phyloP scores from a whole-genome alignment of 768 basidiomycete species.

The Nidularia sp. region DNA sequence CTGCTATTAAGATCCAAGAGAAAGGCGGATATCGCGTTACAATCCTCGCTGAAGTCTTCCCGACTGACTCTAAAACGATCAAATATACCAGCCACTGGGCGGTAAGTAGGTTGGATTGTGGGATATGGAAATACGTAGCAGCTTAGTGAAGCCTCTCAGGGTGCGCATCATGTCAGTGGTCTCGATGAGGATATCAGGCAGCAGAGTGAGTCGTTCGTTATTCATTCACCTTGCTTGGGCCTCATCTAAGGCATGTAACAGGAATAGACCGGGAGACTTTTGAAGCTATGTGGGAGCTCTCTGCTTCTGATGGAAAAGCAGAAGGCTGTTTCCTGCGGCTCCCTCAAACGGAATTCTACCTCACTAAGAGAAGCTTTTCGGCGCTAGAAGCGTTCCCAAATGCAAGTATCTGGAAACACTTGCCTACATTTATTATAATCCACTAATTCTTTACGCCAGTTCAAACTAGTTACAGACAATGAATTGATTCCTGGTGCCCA shows the following conservation, averaged over 20 bases:
- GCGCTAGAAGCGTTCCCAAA: slow-evolving; percentile 45
- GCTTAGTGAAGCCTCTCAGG: slow-evolving; percentile 33
- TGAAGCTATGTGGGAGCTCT: slow-evolving; percentile 65
- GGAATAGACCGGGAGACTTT: slow-evolving; percentile 71
- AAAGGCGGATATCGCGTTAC: slow-evolving; percentile 48
- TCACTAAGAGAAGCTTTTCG: neutral
- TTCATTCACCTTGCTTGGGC: neutral
- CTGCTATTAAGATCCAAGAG: slow-evolving; percentile 59
- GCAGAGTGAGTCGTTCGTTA: slow-evolving; percentile 32
- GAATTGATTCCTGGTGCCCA: slow-evolving; percentile 36
- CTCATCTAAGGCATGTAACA: slow-evolving; percentile 16
- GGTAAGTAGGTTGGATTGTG: slow-evolving; percentile 28
- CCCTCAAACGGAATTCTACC: slow-evolving; percentile 54
- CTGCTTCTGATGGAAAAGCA: slow-evolving; percentile 46
- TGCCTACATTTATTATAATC: neutral
- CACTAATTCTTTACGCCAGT: slow-evolving; percentile 8
- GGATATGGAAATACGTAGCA: neutral
- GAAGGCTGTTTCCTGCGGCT: slow-evolving; percentile 66
- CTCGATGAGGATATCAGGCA: slow-evolving; percentile 38
- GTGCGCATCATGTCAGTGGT: slow-evolving; percentile 72
- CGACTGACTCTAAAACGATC: slow-evolving; percentile 32
- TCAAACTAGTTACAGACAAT: slow-evolving; percentile 27
- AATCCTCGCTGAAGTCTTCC: slow-evolving; percentile 25
- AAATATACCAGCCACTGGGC: slow-evolving; percentile 70
- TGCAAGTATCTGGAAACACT: slow-evolving; percentile 23